A percentile compares a stretch with the other conserved stretches of the same genome.
Evolutionary conservation across 495 filamentous ascomycete genomes (phyloP).

Genomic region (Cercophora scortea): DNA sequence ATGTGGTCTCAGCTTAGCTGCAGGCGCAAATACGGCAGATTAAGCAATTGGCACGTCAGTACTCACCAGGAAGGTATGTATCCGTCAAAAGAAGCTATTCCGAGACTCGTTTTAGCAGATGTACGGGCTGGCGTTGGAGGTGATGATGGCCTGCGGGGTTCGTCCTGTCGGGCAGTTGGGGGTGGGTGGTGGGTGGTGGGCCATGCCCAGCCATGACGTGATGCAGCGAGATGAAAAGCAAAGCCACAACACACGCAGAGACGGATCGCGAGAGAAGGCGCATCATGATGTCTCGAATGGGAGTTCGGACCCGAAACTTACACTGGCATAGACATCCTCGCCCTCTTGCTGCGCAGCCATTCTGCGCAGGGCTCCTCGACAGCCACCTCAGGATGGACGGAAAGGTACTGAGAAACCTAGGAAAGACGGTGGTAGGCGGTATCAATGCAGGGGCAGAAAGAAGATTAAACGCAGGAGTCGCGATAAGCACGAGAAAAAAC

Average conservation of each 20-base stretch:
- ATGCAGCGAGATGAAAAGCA: no score
- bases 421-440: no score
- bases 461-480: no score
- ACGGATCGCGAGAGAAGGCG: no score
- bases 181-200: no score
- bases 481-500: no score
- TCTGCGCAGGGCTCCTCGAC: slow-evolving; percentile 11
- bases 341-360: slow-evolving; percentile 20
- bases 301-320: slow-evolving; percentile 22
- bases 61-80: slow-evolving; percentile 77
- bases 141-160: not conserved
- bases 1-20: slow-evolving; percentile 20
- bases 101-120: slow-evolving; percentile 18
- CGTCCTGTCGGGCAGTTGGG: not conserved
- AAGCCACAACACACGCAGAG: no score
- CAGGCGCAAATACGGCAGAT: slow-evolving; percentile 3
- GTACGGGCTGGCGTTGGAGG: not conserved
- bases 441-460: no score
- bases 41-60: slow-evolving; percentile 11
- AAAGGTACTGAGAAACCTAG: no score
- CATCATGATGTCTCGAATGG: no score
- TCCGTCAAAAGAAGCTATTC: slow-evolving; percentile 81
- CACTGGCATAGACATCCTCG: slow-evolving; percentile 52
- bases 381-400: slow-evolving; percentile 3
- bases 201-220: no score